Percentiles rank a stretch among this genome's conserved stretches.
Evolutionary conservation across 129 eudicot genomes (phyloP).

Genomic region (Tagetes patula): DNA sequence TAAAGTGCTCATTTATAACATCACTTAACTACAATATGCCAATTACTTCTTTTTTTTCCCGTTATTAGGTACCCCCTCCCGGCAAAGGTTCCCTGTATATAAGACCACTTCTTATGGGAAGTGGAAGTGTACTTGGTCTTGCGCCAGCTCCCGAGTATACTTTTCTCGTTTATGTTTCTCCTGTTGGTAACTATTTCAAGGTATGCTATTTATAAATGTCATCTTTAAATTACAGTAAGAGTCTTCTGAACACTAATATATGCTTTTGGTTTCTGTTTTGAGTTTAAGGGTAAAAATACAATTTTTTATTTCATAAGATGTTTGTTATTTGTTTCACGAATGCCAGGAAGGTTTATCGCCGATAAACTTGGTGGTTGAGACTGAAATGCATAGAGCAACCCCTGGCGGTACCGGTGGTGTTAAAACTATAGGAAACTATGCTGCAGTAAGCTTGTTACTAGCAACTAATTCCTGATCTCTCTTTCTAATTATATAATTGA

Average conservation of each 20-base stretch:
- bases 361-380: slow-evolving; percentile 74
- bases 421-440: slow-evolving; percentile 92
- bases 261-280: not conserved
- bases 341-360: slow-evolving; percentile 93
- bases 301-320: not conserved
- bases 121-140: slow-evolving; percentile 93
- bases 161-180: slow-evolving; percentile 82
- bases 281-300: slow-evolving; percentile 6
- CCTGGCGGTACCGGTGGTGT: slow-evolving; percentile 99
- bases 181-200: slow-evolving; percentile 98
- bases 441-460: slow-evolving; percentile 54
- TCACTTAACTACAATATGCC: not conserved
- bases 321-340: slow-evolving; percentile 6
- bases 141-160: slow-evolving; percentile 99
- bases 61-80: slow-evolving; percentile 82
- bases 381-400: slow-evolving; percentile 88
- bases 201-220: slow-evolving; percentile 36
- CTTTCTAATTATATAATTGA: not conserved
- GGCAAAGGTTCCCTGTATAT: slow-evolving; percentile 93
- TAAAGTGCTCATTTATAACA: not conserved
- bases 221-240: not conserved
- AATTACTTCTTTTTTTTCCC: not conserved
- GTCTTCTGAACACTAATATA: not conserved
- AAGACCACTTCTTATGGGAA: slow-evolving; percentile 93
- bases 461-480: not conserved